Evolutionary conservation across 768 basidiomycete genomes (phyloP).

Genomic region (Kwoniella dejecticola): DNA sequence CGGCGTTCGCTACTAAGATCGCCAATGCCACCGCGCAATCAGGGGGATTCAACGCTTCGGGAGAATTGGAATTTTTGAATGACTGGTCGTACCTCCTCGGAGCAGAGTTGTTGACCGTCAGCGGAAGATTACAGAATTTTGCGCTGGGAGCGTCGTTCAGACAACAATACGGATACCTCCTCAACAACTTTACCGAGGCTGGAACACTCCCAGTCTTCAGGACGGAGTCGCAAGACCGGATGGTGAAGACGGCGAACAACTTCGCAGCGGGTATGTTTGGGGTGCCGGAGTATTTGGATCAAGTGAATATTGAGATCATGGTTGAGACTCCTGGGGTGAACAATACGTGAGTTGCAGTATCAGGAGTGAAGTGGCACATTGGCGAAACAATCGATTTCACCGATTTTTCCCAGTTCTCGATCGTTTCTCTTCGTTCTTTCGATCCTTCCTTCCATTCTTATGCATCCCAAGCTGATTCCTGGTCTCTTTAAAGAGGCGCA

Average conservation of each 20-base stretch:
- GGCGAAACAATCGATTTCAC: no score
- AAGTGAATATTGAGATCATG: conserved; percentile 50
- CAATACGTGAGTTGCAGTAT: conserved; percentile 25
- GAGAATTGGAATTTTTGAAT: conserved; percentile 45
- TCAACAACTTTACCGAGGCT: conserved; percentile 48
- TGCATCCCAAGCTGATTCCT: neutral
- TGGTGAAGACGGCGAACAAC: conserved; percentile 62
- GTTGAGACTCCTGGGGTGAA: conserved; percentile 50
- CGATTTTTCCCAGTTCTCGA: no score
- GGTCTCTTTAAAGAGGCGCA: conserved; percentile 30
- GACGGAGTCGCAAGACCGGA: conserved; percentile 62
- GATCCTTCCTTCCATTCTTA: neutral
- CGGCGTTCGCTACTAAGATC: conserved; percentile 43
- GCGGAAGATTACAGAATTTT: conserved; percentile 51
- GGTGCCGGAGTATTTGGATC: conserved; percentile 59
- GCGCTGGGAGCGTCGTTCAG: conserved; percentile 46
- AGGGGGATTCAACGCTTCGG: conserved; percentile 28
- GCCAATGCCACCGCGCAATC: conserved; percentile 36
- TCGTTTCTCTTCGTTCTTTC: no score
- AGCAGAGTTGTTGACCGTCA: conserved; percentile 43
- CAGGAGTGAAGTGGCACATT: neutral
- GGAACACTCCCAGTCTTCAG: conserved; percentile 61
- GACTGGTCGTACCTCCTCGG: conserved; percentile 50
- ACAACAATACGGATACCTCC: conserved; percentile 42
- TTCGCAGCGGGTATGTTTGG: conserved; percentile 64